These are phyloP conservation scores for Colletotrichum filicis DNA, from an alignment of 2,329 filamentous ascomycete genomes.

Conservation along the genomic window DNA sequence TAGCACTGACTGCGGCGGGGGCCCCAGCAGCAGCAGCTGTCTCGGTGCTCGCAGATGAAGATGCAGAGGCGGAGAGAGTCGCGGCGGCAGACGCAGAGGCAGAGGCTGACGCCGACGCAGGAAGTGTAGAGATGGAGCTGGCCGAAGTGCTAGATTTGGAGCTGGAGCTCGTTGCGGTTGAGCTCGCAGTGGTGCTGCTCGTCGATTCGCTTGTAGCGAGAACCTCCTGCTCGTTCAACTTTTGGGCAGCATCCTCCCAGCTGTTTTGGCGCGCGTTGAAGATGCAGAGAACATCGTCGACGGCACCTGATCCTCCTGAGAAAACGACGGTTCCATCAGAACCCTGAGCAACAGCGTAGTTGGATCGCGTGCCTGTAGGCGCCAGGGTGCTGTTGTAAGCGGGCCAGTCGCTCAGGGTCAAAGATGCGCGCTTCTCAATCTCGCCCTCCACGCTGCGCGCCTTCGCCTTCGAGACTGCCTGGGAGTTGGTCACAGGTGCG, in stretches of 20 bases:
- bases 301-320: constrained; percentile 70
- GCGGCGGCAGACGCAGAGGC: constrained; percentile 39
- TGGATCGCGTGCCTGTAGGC: constrained; percentile 71
- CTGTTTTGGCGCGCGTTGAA: constrained; percentile 81
- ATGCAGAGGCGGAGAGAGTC: constrained; percentile 41
- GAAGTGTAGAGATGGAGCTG: constrained; percentile 33
- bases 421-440: constrained; percentile 47
- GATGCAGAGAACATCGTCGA: constrained; percentile 74
- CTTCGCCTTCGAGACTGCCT: constrained; percentile 47
- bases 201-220: constrained; percentile 44
- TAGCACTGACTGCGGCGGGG: constrained; percentile 44
- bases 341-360: constrained; percentile 78
- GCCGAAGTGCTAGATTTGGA: constrained; percentile 6
- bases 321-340: constrained; percentile 77
- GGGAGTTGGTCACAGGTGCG: constrained; percentile 58
- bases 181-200: constrained; percentile 42
- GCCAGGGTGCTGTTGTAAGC: constrained; percentile 81
- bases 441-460: background rate
- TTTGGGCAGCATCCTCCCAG: constrained; percentile 78
- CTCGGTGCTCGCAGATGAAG: constrained; percentile 28
- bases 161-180: constrained; percentile 43
- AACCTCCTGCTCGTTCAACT: constrained; percentile 64
- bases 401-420: constrained; percentile 77
- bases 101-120: constrained; percentile 40
- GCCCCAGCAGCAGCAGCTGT: constrained; percentile 34